Base-by-base conservation (phyloP, 768 basidiomycete species). In the Butyriboletus loyo region DNA sequence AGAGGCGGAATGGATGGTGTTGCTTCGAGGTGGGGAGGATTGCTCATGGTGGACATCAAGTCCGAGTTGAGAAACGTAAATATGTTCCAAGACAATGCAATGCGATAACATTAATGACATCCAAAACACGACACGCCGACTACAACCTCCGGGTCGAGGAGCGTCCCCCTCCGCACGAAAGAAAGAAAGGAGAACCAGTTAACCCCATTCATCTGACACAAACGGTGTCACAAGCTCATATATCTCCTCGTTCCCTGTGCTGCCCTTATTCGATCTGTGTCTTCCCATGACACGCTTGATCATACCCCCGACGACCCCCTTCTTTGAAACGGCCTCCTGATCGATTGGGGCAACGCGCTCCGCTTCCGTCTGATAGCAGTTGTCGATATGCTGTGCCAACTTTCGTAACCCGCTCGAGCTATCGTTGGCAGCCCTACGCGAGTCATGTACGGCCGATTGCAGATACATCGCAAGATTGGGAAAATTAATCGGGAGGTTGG, bases 201-300 rank as follows among this genome's bases (percentile, higher is more conserved):
- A 85, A 50, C 86, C 85, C 81, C 81, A 87, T 57, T 89, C 86
- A 52, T 89, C 85, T 17, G 85, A 71, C 17, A 89, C 80, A 68
- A 92, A 92, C 1, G 89, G 89, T 15, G 89, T 92, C 50, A 92
- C 87, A 11, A 90, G 77, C 37, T 89, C 86, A 55, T 86, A 92
- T 9, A 84, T 86, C 53, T 91, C 88, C 58, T 88, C 87, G 62
- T 92, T 92, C 39, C 78, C 76, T 43, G 79, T 75, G 5, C 79
- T 73, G 30, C 70, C 75, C 60, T 74, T 77, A 61, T 71, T 79
- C 21, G 71, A 66, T 58, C 72, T 80, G 49, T 73, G 54, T 73
- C 76, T 59, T 70, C 83, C 62, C 22, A 87, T 84, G 15, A 88
- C 77, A 37, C 82, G 79, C 66, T 81, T 83, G 59, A 87, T 75